A percentile compares a stretch with the other conserved stretches of the same genome.
Evolutionary conservation across 2,329 filamentous ascomycete genomes (phyloP).

Genomic region (Ustilaginoidea virens): DNA sequence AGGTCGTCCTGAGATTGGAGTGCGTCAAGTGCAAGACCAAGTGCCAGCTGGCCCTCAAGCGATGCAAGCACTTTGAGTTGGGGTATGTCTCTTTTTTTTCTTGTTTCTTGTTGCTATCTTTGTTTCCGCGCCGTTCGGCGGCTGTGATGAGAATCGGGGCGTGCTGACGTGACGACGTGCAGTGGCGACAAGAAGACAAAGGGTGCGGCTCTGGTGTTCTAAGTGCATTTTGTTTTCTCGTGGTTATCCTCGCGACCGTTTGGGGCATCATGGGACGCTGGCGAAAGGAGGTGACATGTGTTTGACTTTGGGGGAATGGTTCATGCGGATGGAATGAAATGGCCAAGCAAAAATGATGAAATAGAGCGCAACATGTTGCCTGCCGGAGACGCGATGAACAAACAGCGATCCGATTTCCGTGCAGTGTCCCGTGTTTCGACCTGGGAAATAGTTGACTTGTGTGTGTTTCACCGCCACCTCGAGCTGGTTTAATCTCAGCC

Average conservation of each 20-base stretch:
- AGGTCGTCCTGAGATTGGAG: constrained; percentile 96
- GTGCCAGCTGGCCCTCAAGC: constrained; percentile 94
- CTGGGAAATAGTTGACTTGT: too few species aligned
- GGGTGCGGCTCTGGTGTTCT: constrained; percentile 99
- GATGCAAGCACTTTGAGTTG: constrained; percentile 99
- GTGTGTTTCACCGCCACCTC: too few species aligned
- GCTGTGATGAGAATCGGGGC: neutral
- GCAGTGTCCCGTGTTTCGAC: too few species aligned
- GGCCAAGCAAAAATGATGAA: too few species aligned
- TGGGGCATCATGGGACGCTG: constrained; percentile 33
- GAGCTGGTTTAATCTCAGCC: too few species aligned
- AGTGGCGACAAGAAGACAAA: constrained; percentile 99
- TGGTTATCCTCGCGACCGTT: constrained; percentile 27
- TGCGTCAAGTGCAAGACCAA: constrained; percentile 98
- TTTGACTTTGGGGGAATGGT: constrained; percentile 23
- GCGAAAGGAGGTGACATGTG: constrained; percentile 30
- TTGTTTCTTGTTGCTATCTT: neutral
- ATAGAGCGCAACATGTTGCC: too few species aligned
- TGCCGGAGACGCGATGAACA: neutral
- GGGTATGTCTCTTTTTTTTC: constrained; percentile 49
- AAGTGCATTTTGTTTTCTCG: constrained; percentile 43
- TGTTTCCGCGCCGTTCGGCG: neutral
- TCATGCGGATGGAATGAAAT: constrained; percentile 30
- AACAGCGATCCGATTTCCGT: too few species aligned
- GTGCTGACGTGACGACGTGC: constrained; percentile 10